Evolutionary conservation across 2,329 filamentous ascomycete genomes (phyloP).

Genomic region (Sporothrix curviconia): DNA sequence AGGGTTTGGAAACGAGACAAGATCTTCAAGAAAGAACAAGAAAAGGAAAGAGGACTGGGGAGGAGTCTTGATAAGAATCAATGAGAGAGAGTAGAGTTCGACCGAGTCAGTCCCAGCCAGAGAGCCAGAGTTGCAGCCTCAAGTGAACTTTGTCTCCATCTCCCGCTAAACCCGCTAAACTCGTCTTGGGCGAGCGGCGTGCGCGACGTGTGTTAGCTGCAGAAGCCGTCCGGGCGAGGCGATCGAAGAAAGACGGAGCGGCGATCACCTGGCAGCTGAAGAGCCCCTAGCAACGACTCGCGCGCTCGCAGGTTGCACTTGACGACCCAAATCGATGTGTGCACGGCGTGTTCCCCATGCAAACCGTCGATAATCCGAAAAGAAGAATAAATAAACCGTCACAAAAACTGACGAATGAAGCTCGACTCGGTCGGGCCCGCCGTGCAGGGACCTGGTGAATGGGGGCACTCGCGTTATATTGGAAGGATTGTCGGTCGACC

Average conservation of each 20-base stretch:
- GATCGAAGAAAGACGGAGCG: background rate
- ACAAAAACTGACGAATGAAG: background rate
- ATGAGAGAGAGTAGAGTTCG: background rate
- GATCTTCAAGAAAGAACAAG: background rate
- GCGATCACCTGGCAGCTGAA: background rate
- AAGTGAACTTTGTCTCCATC: conserved; percentile 5
- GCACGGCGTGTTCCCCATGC: too few species aligned
- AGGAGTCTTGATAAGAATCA: background rate
- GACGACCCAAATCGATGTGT: too few species aligned
- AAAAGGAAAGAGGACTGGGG: background rate
- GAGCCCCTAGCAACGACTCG: background rate
- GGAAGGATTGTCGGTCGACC: background rate
- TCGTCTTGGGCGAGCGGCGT: conserved; percentile 3
- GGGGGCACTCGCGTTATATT: background rate
- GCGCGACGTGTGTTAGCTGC: background rate
- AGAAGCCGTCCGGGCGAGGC: background rate
- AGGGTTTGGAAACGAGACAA: background rate
- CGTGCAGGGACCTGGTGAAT: background rate
- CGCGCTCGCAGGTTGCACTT: too few species aligned
- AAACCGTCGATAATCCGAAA: too few species aligned
- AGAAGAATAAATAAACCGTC: background rate
- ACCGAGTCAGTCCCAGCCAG: too few species aligned
- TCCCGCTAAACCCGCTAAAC: conserved; percentile 4
- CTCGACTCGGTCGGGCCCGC: background rate
- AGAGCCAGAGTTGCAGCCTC: too few species aligned